Evolutionary conservation across 345 rosid species (phyloP).

Genomic region (Psidium friedrichsthalianum): DNA sequence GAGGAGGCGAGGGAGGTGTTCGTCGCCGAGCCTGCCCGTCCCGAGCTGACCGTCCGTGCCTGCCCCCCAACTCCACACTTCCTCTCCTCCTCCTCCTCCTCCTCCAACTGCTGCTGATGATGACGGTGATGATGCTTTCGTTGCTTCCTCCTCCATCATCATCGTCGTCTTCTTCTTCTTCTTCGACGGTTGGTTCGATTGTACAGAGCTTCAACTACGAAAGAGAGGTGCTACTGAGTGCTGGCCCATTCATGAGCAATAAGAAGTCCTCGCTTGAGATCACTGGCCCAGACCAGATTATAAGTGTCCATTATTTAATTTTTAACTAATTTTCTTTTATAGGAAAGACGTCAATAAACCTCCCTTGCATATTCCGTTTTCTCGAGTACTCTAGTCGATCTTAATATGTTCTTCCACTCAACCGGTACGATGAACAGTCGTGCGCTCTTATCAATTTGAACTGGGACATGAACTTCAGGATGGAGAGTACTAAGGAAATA

Average conservation of each 20-base stretch:
- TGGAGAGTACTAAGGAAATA: neutral
- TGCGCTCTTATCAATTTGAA: neutral
- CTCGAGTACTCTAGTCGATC: neutral
- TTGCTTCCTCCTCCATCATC: neutral
- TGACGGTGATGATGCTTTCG: neutral
- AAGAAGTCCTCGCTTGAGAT: neutral
- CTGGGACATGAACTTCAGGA: neutral
- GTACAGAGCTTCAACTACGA: neutral
- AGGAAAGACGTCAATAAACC: neutral
- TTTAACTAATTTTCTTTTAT: neutral
- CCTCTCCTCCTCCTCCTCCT: neutral
- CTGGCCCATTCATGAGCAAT: neutral
- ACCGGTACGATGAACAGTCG: neutral
- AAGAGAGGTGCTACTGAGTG: neutral
- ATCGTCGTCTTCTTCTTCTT: neutral
- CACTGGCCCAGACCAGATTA: neutral
- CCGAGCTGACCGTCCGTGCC: slow-evolving; percentile 92
- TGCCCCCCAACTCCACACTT: slow-evolving; percentile 95
- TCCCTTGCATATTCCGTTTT: neutral
- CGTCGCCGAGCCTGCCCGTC: slow-evolving; percentile 60
- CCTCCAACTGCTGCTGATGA: neutral
- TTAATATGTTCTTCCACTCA: neutral
- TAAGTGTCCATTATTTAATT: neutral
- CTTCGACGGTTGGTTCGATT: neutral
- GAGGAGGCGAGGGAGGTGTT: slow-evolving; percentile 66